phyloP scores from a whole-genome alignment of 2,329 filamentous ascomycete genomes.

The Hymenoscyphus fructigenus region DNA sequence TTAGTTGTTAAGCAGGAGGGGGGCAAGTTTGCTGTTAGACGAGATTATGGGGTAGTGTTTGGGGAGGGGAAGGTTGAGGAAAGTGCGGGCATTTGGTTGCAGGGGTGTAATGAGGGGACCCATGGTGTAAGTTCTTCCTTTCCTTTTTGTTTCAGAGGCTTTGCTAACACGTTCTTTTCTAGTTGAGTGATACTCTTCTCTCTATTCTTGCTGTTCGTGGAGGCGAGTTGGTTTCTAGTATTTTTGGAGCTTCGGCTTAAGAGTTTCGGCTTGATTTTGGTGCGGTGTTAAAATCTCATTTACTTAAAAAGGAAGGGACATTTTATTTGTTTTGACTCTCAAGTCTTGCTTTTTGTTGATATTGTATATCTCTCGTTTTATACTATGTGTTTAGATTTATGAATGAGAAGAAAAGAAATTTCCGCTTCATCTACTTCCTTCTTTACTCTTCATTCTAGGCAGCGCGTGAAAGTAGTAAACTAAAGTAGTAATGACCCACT shows the following conservation, averaged over 20 bases:
- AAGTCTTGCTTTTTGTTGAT: not conserved
- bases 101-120: conserved; percentile 89
- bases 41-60: conserved; percentile 79
- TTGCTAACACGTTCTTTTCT: conserved; percentile 10
- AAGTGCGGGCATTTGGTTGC: conserved; percentile 78
- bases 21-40: conserved; percentile 60
- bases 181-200: conserved; percentile 79
- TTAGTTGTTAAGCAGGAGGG: conserved; percentile 58
- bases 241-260: conserved; percentile 54
- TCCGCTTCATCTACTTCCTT: not conserved
- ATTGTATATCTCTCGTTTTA: not conserved
- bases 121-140: conserved; percentile 72
- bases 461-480: no score
- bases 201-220: conserved; percentile 75
- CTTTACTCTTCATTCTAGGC: not conserved
- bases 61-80: conserved; percentile 64
- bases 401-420: not conserved
- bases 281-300: not conserved
- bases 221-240: conserved; percentile 73
- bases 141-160: not conserved
- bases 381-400: not conserved
- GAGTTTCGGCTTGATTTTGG: not conserved
- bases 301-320: not conserved
- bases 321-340: not conserved
- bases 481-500: no score